Evolutionary conservation across 768 basidiomycete species (phyloP).

Genomic region (Russula abietina): DNA sequence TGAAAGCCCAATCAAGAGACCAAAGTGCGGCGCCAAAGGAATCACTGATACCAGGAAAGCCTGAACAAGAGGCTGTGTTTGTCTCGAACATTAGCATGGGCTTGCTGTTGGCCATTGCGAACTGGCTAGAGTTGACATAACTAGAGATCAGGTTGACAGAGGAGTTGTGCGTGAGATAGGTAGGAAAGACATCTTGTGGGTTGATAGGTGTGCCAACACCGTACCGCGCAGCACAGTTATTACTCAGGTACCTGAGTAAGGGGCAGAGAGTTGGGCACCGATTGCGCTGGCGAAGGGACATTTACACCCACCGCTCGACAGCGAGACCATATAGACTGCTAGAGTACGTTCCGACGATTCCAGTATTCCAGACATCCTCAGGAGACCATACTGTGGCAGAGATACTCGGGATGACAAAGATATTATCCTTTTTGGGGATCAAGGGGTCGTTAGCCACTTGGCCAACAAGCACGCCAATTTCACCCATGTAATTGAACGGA

Average conservation of each 20-base stretch:
- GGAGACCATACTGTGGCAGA: conserved; percentile 16
- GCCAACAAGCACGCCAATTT: conserved; percentile 23
- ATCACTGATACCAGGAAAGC: conserved; percentile 50
- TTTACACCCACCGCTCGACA: conserved; percentile 18
- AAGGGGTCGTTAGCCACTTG: conserved; percentile 12
- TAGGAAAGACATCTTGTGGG: conserved; percentile 45
- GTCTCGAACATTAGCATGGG: conserved; percentile 55
- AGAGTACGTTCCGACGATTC: conserved; percentile 13
- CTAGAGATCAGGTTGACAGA: conserved; percentile 43
- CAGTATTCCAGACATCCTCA: conserved; percentile 20
- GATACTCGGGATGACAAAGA: conserved; percentile 22
- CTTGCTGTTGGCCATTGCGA: conserved; percentile 36
- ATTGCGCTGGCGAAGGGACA: neutral
- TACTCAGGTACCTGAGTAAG: conserved; percentile 45
- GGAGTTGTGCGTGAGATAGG: conserved; percentile 55
- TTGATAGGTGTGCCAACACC: conserved; percentile 36
- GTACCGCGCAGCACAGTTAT: conserved; percentile 55
- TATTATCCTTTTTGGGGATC: conserved; percentile 1
- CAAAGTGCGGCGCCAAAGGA: conserved; percentile 49
- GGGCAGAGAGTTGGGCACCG: conserved; percentile 8
- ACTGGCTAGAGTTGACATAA: conserved; percentile 46
- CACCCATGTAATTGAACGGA: conserved; percentile 33
- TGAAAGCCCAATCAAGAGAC: conserved; percentile 48
- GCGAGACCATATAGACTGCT: conserved; percentile 16
- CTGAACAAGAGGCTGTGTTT: conserved; percentile 48